Evolutionary conservation across 2,329 filamentous ascomycete genomes (phyloP).

Genomic region (Fusarium armeniacum): DNA sequence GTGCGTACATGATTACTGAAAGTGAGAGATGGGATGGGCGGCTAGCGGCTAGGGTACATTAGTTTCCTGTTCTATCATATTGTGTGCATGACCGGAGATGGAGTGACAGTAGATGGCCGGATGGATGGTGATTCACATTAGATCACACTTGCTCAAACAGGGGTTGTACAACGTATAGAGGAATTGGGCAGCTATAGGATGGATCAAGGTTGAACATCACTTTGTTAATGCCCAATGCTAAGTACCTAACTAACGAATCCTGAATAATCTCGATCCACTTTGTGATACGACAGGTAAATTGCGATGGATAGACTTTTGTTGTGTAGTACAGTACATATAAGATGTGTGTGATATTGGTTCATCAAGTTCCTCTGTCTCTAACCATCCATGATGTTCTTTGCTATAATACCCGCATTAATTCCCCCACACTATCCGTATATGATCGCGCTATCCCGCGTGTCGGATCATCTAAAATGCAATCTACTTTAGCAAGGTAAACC

Average conservation of each 20-base stretch:
- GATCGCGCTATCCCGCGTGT: conserved; percentile 46
- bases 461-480: conserved; percentile 33
- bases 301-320: neutral
- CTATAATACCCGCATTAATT: conserved; percentile 16
- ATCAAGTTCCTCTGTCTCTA: neutral
- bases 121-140: conserved; percentile 29
- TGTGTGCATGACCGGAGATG: conserved; percentile 27
- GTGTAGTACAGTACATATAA: neutral
- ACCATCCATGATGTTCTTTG: neutral
- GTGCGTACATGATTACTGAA: neutral
- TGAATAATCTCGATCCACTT: conserved; percentile 9
- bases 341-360: conserved; percentile 5
- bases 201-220: conserved; percentile 11
- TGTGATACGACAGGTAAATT: neutral
- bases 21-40: conserved; percentile 8
- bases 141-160: conserved; percentile 28
- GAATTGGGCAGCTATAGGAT: conserved; percentile 29
- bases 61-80: conserved; percentile 33
- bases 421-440: conserved; percentile 36
- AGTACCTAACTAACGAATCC: conserved; percentile 3
- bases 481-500: conserved; percentile 17
- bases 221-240: conserved; percentile 8
- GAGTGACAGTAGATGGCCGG: conserved; percentile 2
- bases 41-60: conserved; percentile 36
- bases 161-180: conserved; percentile 16